These are phyloP conservation scores for Phytophthora sansomeana DNA, from an alignment of 352 stramenopile species.

Conservation along the genomic window DNA sequence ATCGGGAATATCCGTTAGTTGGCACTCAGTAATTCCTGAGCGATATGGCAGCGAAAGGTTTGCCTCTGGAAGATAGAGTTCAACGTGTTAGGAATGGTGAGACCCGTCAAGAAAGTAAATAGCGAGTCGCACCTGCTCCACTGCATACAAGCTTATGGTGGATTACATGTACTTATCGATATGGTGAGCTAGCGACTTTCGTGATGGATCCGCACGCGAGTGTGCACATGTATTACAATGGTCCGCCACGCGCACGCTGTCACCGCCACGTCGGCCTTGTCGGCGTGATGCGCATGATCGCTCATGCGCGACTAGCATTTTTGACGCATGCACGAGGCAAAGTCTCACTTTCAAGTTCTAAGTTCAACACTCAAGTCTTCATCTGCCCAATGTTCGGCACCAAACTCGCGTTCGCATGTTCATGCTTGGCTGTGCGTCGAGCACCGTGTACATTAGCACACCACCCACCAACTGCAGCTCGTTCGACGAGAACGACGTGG, in stretches of 20 bases:
- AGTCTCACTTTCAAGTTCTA: conserved; percentile 10
- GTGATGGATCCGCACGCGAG: too few relatives aligned
- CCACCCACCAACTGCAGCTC: conserved; percentile 25
- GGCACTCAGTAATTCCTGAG: too few relatives aligned
- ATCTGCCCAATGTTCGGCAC: conserved; percentile 9
- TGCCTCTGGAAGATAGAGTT: conserved; percentile 59
- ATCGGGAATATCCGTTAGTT: too few relatives aligned
- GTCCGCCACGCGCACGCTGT: conserved; percentile 15
- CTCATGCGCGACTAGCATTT: conserved; percentile 4
- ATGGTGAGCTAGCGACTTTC: too few relatives aligned
- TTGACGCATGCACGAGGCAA: conserved; percentile 2
- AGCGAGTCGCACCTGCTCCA: too few relatives aligned
- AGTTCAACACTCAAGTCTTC: background rate
- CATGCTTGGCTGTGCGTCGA: conserved; percentile 8
- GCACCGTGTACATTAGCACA: conserved; percentile 19
- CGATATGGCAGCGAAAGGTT: conserved; percentile 58
- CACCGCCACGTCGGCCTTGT: conserved; percentile 16
- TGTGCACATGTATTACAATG: too few relatives aligned
- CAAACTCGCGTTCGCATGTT: conserved; percentile 7
- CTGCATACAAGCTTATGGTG: too few relatives aligned
- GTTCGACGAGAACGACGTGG: conserved; percentile 23
- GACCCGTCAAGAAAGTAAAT: too few relatives aligned
- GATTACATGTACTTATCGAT: too few relatives aligned
- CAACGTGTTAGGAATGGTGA: too few relatives aligned
- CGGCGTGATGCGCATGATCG: conserved; percentile 10